These are phyloP conservation scores for Lichenothelia convexa DNA, from an alignment of 495 filamentous ascomycete genomes.

Conservation along the genomic window DNA sequence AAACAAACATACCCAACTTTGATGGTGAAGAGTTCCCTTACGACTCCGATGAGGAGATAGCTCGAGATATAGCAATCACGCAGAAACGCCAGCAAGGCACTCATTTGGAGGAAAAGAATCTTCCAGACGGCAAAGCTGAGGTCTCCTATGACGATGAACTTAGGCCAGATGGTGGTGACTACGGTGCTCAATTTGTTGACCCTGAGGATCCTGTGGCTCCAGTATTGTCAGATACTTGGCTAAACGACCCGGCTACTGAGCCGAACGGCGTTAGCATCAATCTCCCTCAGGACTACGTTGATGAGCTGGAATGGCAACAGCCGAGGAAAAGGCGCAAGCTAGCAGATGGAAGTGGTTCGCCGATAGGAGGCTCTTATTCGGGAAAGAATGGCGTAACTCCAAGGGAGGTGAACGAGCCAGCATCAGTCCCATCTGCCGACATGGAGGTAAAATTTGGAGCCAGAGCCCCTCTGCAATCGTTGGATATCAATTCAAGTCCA, in stretches of 20 bases:
- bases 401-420: too few relatives aligned
- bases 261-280: background rate
- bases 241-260: background rate
- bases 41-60: slow-evolving; percentile 35
- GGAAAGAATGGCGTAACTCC: too few relatives aligned
- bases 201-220: background rate
- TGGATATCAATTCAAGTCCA: background rate
- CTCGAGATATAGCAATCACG: slow-evolving; percentile 6
- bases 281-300: background rate
- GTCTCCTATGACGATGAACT: background rate
- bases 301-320: background rate
- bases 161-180: background rate
- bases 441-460: too few relatives aligned
- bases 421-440: too few relatives aligned
- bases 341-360: background rate
- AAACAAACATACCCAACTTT: slow-evolving; percentile 26
- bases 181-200: background rate
- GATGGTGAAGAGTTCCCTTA: slow-evolving; percentile 29
- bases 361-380: background rate
- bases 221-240: background rate
- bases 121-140: background rate
- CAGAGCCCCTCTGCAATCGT: background rate
- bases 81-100: slow-evolving; percentile 1
- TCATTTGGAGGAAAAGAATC: background rate
- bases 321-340: background rate